Evolutionary conservation across 306 rosid genomes (phyloP).

Genomic region (Leucaena leucocephala): DNA sequence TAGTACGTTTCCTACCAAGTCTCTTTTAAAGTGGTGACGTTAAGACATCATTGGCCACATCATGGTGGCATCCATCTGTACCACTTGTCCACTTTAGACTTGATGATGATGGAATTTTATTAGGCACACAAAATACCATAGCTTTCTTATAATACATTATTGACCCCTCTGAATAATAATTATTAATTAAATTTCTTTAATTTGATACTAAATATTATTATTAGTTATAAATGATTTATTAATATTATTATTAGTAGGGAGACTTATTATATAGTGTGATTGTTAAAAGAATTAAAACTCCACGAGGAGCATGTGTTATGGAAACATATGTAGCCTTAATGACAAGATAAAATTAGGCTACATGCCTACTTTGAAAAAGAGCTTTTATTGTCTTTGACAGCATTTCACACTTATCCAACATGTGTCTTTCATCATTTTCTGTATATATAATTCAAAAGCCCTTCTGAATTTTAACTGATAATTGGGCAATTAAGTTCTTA

Average conservation of each 20-base stretch:
- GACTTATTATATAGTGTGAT: not conserved
- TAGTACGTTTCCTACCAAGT: not conserved
- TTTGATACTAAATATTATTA: not conserved
- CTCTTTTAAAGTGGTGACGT: constrained; percentile 25
- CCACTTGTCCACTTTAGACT: not conserved
- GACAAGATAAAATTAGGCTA: constrained; percentile 8
- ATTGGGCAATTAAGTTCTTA: not conserved
- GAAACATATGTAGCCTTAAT: not conserved
- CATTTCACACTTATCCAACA: not conserved
- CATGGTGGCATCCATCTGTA: constrained; percentile 11
- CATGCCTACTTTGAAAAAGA: constrained; percentile 13
- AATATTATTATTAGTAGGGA: not conserved
- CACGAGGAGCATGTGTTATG: not conserved
- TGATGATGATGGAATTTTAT: constrained; percentile 8
- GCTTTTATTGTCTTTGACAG: constrained; percentile 2
- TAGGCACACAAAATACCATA: not conserved
- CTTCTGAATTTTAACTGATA: not conserved
- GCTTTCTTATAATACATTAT: not conserved
- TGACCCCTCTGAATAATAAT: not conserved
- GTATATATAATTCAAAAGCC: not conserved
- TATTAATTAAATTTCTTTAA: not conserved
- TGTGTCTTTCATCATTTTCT: constrained; percentile 7
- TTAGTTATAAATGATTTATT: not conserved
- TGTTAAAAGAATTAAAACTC: not conserved
- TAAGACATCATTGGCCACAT: constrained; percentile 14